Percentiles rank a stretch among this genome's conserved stretches.
Evolutionary conservation across 306 rosid genomes (phyloP).

Genomic region (Casuarina glauca): DNA sequence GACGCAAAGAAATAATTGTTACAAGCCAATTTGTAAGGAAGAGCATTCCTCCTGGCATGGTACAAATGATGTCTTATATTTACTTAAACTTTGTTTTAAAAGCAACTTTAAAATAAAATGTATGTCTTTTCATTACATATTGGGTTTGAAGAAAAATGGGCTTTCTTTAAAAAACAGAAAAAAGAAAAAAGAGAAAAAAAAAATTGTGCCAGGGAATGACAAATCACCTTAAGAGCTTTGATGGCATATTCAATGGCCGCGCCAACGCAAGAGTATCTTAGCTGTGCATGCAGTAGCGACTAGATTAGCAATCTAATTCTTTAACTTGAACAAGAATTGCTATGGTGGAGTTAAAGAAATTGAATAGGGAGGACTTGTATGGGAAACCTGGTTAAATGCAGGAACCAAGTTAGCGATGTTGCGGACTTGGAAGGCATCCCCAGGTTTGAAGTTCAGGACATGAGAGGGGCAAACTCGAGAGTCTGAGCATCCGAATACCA

Average conservation of each 20-base stretch:
- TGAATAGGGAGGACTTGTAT: not conserved
- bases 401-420: slow-evolving; percentile 76
- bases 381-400: slow-evolving; percentile 49
- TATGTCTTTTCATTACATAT: too few relatives aligned
- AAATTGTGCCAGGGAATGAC: not conserved
- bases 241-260: slow-evolving; percentile 65
- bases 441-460: slow-evolving; percentile 56
- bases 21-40: too few relatives aligned
- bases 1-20: too few relatives aligned
- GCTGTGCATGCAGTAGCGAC: slow-evolving; percentile 27
- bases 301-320: not conserved
- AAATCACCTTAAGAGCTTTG: slow-evolving; percentile 38
- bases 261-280: slow-evolving; percentile 57
- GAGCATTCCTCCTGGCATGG: too few relatives aligned
- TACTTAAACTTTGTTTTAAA: too few relatives aligned
- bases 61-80: too few relatives aligned
- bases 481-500: slow-evolving; percentile 77
- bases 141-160: too few relatives aligned
- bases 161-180: too few relatives aligned
- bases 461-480: slow-evolving; percentile 66
- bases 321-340: too few relatives aligned
- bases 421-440: slow-evolving; percentile 66
- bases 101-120: too few relatives aligned
- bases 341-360: too few relatives aligned
- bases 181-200: not conserved